phyloP scores from a whole-genome alignment of 805 yeast species.

The Starmerella potacharoeniae region DNA sequence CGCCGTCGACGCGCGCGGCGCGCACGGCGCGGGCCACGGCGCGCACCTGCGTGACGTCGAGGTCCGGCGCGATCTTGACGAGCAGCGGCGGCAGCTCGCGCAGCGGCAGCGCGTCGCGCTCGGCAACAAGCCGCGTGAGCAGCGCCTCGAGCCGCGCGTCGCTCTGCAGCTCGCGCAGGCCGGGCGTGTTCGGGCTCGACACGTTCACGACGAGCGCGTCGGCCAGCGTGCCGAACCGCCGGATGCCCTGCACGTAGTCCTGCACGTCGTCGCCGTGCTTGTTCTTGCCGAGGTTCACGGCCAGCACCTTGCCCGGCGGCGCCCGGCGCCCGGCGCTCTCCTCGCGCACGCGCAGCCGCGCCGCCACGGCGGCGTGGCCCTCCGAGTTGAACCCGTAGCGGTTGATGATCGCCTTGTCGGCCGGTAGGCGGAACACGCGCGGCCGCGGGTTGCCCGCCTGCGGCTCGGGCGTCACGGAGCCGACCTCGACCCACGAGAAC shows the following conservation, averaged over 20 bases:
- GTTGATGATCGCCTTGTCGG: constrained; percentile 85
- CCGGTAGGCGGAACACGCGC: constrained; percentile 72
- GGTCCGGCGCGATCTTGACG: constrained; percentile 91
- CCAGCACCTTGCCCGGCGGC: constrained; percentile 38
- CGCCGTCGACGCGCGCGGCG: constrained; percentile 72
- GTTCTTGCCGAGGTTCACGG: constrained; percentile 83
- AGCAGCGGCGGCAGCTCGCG: constrained; percentile 59
- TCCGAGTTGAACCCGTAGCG: constrained; percentile 89
- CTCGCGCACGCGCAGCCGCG: constrained; percentile 55
- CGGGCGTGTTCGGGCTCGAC: constrained; percentile 94
- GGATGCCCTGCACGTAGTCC: constrained; percentile 79
- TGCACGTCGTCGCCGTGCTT: constrained; percentile 81
- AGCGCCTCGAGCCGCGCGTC: constrained; percentile 61
- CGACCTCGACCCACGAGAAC: constrained; percentile 83
- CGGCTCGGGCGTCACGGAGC: constrained; percentile 83
- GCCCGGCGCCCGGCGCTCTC: constrained; percentile 26
- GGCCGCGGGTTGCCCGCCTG: constrained; percentile 95
- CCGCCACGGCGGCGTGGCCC: constrained; percentile 69
- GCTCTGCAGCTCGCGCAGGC: constrained; percentile 73
- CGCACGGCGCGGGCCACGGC: constrained; percentile 76
- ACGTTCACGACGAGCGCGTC: constrained; percentile 86
- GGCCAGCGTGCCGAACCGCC: constrained; percentile 67
- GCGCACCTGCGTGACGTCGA: constrained; percentile 65
- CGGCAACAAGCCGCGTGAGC: constrained; percentile 54
- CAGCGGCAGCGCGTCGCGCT: constrained; percentile 46